phyloP scores from a whole-genome alignment of 805 yeast species.

The Pichia deserticola region DNA sequence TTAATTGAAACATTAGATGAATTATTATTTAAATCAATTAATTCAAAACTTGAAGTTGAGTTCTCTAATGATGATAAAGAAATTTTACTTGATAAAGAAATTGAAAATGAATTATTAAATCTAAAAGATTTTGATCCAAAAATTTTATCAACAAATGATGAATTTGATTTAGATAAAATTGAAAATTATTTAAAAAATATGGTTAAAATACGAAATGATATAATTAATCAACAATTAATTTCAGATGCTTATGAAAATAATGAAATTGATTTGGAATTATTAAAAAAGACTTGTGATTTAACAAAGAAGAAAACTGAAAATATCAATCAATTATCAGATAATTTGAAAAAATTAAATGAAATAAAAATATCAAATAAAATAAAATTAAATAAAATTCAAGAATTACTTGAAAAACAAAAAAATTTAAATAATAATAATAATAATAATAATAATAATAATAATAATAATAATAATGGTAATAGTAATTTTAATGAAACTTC shows the following conservation, averaged over 20 bases:
- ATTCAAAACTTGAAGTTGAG: background rate
- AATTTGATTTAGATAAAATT: background rate
- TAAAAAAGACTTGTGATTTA: background rate
- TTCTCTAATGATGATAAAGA: background rate
- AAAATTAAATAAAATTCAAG: background rate
- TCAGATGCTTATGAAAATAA: background rate
- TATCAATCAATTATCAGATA: background rate
- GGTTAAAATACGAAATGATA: constrained; percentile 3
- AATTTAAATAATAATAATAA: background rate
- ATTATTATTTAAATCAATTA: background rate
- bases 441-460: background rate
- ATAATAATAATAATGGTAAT: background rate
- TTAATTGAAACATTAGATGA: background rate
- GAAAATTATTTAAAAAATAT: constrained; percentile 1
- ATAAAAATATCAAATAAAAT: background rate
- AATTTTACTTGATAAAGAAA: background rate
- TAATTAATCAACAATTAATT: constrained; percentile 2
- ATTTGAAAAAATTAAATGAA: background rate
- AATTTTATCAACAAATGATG: background rate
- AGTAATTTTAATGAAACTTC: constrained; percentile 7
- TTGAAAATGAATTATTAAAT: background rate
- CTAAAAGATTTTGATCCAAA: background rate
- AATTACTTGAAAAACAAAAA: background rate
- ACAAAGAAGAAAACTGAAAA: constrained; percentile 5
- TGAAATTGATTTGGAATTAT: background rate